Evolutionary conservation across 2,329 filamentous ascomycete species (phyloP), one percentile per base, ranked within the genome.

Genomic region (Dryadomyces quercivorus): DNA sequence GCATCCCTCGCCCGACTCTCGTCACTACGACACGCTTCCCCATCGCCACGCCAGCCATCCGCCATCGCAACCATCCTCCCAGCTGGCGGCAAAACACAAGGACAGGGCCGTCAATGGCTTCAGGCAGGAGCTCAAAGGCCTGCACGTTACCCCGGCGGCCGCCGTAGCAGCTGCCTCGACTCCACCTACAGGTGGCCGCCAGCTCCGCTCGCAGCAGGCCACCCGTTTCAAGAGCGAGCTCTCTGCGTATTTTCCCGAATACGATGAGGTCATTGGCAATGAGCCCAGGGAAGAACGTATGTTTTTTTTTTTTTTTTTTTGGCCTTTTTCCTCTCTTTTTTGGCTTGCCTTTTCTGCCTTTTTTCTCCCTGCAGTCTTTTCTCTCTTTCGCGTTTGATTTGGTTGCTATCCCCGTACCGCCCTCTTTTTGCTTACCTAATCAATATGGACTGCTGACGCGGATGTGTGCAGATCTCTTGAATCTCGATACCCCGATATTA

Each of bases 261-360:
- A 95, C 69, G 91, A 96, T 69, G 88, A 95, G 66, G 81, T 96
- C 61, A 89, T 97, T 70, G 90, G 88, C 58, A 88, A 94, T 65
- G 84, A 88, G 59, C 81, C 84, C 43, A 85, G 85, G 62, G 85
- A 91, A 69, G 75, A 85, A 62, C 85, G 90, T 91, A 77, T 67
- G 80, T 74, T 43, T 21, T 21, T 34, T 50, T 38, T 10, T 38
- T 56, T 3, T 18, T 38, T 45, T 51, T 4, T 5, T n/a, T 6
- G 38, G 21, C 38, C 6, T 45, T 42, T 18, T 16, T 40, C n/a
- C n/a, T n/a, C n/a, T n/a, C n/a, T 5, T n/a, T 6, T 20, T 18
- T n/a, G n/a, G 15, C 42, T 20, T 18, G 13, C 16, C 20, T 20
- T 40, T 34, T 10, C 18, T 40, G 21, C 38, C 6, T 45, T 42